A percentile compares a stretch with the other conserved stretches of the same genome.
These are phyloP conservation scores for Lactarius psammicola DNA, from an alignment of 768 basidiomycete genomes.

Conservation along the genomic window DNA sequence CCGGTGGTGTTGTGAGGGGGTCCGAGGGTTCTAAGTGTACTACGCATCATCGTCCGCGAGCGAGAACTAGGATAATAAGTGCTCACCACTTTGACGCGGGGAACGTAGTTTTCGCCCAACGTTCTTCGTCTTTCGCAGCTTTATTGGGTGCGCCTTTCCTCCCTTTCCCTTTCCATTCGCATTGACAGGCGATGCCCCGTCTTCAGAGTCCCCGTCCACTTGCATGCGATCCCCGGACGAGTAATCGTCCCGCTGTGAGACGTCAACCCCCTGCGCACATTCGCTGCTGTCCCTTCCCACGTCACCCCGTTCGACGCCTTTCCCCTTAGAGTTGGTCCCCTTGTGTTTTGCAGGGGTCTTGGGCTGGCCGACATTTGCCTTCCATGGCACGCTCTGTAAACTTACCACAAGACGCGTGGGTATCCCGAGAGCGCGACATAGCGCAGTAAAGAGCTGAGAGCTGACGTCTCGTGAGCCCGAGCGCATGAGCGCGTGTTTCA, in stretches of 20 bases:
- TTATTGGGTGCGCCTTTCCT: slow-evolving; percentile 56
- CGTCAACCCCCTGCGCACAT: slow-evolving; percentile 41
- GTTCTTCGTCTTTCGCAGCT: slow-evolving; percentile 54
- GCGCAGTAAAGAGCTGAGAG: slow-evolving; percentile 87
- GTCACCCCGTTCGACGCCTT: slow-evolving; percentile 34
- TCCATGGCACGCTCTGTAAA: slow-evolving; percentile 91
- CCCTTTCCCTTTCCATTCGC: slow-evolving; percentile 50
- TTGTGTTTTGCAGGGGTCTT: slow-evolving; percentile 45
- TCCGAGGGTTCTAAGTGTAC: slow-evolving; percentile 41
- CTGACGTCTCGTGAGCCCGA: slow-evolving; percentile 81
- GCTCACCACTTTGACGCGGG: slow-evolving; percentile 13
- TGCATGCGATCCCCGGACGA: slow-evolving; percentile 45
- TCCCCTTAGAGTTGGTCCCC: slow-evolving; percentile 41
- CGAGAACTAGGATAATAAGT: background rate
- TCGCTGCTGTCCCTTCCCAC: slow-evolving; percentile 38
- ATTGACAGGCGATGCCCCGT: slow-evolving; percentile 36
- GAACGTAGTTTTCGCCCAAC: slow-evolving; percentile 47
- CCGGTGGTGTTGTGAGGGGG: slow-evolving; percentile 68
- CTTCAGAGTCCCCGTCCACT: slow-evolving; percentile 38
- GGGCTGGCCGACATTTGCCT: slow-evolving; percentile 60
- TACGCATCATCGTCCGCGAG: background rate
- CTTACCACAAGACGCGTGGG: slow-evolving; percentile 87
- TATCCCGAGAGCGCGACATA: slow-evolving; percentile 82
- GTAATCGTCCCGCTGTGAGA: slow-evolving; percentile 15
- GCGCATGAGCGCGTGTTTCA: slow-evolving; percentile 87